phyloP scores from a whole-genome alignment of 768 basidiomycete species.

The Punctularia strigosozonata region DNA sequence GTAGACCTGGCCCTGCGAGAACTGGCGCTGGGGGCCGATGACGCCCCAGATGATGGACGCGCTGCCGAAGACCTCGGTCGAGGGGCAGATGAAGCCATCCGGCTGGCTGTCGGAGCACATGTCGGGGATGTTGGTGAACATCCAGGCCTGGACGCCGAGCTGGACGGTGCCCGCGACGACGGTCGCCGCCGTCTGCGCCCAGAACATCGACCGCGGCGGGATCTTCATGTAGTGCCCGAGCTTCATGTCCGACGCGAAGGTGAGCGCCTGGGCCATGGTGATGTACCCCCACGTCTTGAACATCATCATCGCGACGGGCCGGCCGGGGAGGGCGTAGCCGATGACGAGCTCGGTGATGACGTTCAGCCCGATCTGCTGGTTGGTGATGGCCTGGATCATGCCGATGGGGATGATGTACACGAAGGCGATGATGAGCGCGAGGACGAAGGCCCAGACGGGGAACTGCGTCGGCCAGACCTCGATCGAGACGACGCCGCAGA shows the following conservation, averaged over 20 bases:
- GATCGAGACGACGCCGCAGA: conserved; percentile 56
- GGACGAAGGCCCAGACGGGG: conserved; percentile 64
- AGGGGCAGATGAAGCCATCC: conserved; percentile 62
- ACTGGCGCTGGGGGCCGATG: conserved; percentile 27
- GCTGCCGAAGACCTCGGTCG: conserved; percentile 63
- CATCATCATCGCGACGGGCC: conserved; percentile 74
- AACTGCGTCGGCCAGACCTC: conserved; percentile 63
- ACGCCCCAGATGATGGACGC: conserved; percentile 57
- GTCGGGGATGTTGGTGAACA: conserved; percentile 56
- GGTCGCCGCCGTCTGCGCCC: conserved; percentile 53
- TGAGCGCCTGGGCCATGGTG: conserved; percentile 54
- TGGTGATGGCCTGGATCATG: conserved; percentile 63
- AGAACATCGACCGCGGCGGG: conserved; percentile 65
- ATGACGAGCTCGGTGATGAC: conserved; percentile 77
- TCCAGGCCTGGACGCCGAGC: conserved; percentile 68
- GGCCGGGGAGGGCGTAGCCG: conserved; percentile 69
- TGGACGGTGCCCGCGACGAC: conserved; percentile 62
- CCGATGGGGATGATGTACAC: conserved; percentile 41
- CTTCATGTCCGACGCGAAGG: conserved; percentile 69
- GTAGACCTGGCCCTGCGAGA: conserved; percentile 22
- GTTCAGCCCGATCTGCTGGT: conserved; percentile 64
- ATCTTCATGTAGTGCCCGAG: conserved; percentile 66
- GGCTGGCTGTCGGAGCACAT: conserved; percentile 44
- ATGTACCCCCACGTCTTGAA: conserved; percentile 80
- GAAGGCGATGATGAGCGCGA: conserved; percentile 50